Base-by-base conservation (phyloP, 2,329 filamentous ascomycete genomes). In the Colletotrichum echinochloae region DNA sequence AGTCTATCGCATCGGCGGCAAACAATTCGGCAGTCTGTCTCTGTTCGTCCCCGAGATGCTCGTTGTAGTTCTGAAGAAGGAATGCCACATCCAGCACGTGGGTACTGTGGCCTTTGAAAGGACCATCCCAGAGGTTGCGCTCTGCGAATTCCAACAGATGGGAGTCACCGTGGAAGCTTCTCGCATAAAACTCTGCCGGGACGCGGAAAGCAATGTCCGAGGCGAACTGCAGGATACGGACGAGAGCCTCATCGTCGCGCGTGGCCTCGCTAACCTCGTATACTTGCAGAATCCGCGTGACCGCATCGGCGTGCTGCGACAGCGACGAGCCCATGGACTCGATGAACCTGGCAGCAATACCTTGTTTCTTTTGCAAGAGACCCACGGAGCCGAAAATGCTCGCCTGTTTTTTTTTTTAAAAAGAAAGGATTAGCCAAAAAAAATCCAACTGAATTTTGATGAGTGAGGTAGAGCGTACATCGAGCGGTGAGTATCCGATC, bases 11-110 rank as follows among this genome's bases (percentile, higher is more conserved):
- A 44, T 81, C 77, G 23, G 75, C 75, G 0, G 80, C 83, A 69
- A 83, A 82, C 2, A 65, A 62, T 16, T 73, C 73, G 2, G 76
- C 80, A 2, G 80, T 75, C 18, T 70, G 66, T 52, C 74, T 72
- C 64, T 84, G 81, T 8, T 75, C 73, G 1, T 75, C 72, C 0
- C 73, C 73, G 48, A 85, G 60, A 51, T 76, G 78, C 23, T 84
- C 79, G 12, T 80, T 80, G 74, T 80, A 84, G 51, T 85, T 86
- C 74, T 85, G 83, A 66, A 84, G 83, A 16, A 86, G 72, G 55
- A 80, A 84, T 0, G 79, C 79, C 16, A 83, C 73, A 41, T 86
- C 84, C 1, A 85, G 77, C n/a, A 85, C 81, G 71, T 86, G 84
- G 1, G 76, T 79, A 0, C 82, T 76, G 30, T 76, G 73, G 1